phyloP scores from a whole-genome alignment of 2,329 filamentous ascomycete genomes.

The Hortaea werneckii region DNA sequence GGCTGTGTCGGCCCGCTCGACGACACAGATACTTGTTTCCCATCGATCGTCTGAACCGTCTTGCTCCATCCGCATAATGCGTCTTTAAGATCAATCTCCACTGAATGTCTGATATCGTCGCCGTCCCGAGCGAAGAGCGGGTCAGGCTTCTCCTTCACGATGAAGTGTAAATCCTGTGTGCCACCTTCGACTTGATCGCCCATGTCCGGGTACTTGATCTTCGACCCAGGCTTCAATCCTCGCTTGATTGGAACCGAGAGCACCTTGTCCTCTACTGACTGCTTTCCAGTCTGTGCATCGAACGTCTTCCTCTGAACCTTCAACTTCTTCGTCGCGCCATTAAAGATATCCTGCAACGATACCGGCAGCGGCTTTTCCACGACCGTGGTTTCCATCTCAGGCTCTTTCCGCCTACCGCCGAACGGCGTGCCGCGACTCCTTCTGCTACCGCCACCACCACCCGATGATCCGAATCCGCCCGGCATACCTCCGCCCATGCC shows the following conservation, averaged over 20 bases:
- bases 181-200: slow-evolving; percentile 95
- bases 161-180: slow-evolving; percentile 88
- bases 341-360: slow-evolving; percentile 79
- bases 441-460: slow-evolving; percentile 33
- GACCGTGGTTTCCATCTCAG: slow-evolving; percentile 77
- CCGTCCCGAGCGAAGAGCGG: slow-evolving; percentile 75
- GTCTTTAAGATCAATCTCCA: slow-evolving; percentile 84
- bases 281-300: slow-evolving; percentile 68
- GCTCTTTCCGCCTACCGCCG: slow-evolving; percentile 28
- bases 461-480: slow-evolving; percentile 26
- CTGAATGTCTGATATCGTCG: slow-evolving; percentile 69
- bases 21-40: slow-evolving; percentile 69
- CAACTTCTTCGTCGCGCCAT: slow-evolving; percentile 87
- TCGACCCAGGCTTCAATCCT: slow-evolving; percentile 90
- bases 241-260: slow-evolving; percentile 93
- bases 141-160: slow-evolving; percentile 90
- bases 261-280: slow-evolving; percentile 77
- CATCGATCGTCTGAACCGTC: slow-evolving; percentile 85
- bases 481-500: slow-evolving; percentile 27
- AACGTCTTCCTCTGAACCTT: slow-evolving; percentile 96
- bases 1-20: slow-evolving; percentile 79
- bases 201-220: slow-evolving; percentile 97
- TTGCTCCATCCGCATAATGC: slow-evolving; percentile 87
- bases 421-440: slow-evolving; percentile 24
- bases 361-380: slow-evolving; percentile 76